Evolutionary conservation across 441 rosid genomes (phyloP).

Genomic region (Aleurites moluccanus): DNA sequence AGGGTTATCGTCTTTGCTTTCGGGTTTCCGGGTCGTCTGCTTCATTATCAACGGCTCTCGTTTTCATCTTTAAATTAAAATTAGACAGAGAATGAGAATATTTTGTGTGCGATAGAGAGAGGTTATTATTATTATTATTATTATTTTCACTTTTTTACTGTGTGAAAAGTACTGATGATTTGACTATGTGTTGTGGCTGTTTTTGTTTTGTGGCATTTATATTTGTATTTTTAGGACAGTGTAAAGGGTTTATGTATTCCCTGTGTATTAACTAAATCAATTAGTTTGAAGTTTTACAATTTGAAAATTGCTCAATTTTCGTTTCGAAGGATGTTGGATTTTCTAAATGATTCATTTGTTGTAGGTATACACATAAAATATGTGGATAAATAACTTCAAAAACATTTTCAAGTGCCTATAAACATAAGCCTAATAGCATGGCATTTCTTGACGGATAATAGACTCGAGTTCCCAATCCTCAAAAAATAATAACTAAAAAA

Average conservation of each 20-base stretch:
- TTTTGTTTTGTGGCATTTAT: background rate
- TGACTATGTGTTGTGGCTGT: background rate
- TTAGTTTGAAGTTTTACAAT: background rate
- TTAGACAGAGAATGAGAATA: background rate
- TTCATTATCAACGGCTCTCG: slow-evolving; percentile 88
- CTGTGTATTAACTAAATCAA: background rate
- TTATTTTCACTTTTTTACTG: background rate
- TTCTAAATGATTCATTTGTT: background rate
- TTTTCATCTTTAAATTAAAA: slow-evolving; percentile 46
- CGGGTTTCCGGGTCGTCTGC: slow-evolving; percentile 87
- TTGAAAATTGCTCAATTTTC: background rate
- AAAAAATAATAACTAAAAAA: too few species aligned
- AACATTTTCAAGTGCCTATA: too few species aligned
- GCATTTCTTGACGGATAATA: too few species aligned
- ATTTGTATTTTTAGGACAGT: background rate
- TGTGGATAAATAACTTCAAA: too few species aligned
- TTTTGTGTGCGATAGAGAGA: background rate
- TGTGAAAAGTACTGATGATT: background rate
- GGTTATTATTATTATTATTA: background rate
- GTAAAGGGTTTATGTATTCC: slow-evolving; percentile 9
- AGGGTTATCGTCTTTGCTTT: slow-evolving; percentile 67
- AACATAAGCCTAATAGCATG: too few species aligned
- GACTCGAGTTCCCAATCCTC: too few species aligned
- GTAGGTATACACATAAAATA: too few species aligned
- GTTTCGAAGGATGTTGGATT: background rate